phyloP scores from a whole-genome alignment of 306 rosid species.

The Trifolium fragiferum region DNA sequence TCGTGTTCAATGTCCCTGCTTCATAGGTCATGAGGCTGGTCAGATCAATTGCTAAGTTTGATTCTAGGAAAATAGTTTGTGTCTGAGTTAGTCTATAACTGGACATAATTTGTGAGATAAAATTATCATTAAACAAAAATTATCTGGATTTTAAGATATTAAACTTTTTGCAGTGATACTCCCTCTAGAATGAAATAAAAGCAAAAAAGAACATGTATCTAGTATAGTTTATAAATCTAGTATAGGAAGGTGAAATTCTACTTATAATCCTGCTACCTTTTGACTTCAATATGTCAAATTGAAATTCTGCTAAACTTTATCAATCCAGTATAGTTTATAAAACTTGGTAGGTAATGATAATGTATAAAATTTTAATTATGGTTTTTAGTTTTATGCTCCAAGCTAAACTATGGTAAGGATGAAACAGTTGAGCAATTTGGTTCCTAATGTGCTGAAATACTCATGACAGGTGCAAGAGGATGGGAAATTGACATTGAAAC shows the following conservation, averaged over 20 bases:
- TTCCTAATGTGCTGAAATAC: constrained; percentile 38
- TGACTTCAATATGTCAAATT: constrained; percentile 19
- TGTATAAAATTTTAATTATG: background rate
- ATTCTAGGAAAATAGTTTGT: constrained; percentile 20
- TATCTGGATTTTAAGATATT: constrained; percentile 10
- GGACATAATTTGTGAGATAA: constrained; percentile 20
- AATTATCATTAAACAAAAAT: constrained; percentile 9
- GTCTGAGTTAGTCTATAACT: constrained; percentile 12
- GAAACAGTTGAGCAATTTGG: constrained; percentile 12
- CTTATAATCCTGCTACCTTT: background rate
- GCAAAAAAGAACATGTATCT: background rate
- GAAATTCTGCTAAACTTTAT: constrained; percentile 18
- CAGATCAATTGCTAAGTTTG: constrained; percentile 11
- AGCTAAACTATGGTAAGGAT: constrained; percentile 20
- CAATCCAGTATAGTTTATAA: background rate
- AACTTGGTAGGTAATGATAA: constrained; percentile 1
- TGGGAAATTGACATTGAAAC: constrained; percentile 59
- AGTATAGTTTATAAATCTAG: too few species aligned
- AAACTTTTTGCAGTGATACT: background rate
- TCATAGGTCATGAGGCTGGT: constrained; percentile 1
- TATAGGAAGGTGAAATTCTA: constrained; percentile 18
- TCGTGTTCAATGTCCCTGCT: too few species aligned
- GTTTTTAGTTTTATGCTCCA: constrained; percentile 17
- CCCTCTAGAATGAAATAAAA: background rate
- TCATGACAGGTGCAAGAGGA: constrained; percentile 76